A percentile compares a stretch with the other conserved stretches of the same genome.
These are phyloP conservation scores for Cyberlindnera meyerae DNA, from an alignment of 805 yeast species.

Conservation along the genomic window DNA sequence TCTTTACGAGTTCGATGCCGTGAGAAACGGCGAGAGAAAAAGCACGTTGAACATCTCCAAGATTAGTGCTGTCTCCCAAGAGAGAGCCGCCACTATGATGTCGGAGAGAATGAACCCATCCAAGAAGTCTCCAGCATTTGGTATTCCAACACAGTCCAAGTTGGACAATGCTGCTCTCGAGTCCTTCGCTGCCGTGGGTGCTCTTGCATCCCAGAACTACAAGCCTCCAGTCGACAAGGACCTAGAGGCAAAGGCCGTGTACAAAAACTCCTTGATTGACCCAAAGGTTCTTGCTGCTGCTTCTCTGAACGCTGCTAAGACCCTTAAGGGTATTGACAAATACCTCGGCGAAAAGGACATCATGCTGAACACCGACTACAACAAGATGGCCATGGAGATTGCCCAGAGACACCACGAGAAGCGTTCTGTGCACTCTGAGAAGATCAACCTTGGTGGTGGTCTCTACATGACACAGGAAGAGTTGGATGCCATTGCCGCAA, in stretches of 20 bases:
- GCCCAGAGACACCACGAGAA: constrained; percentile 67
- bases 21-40: constrained; percentile 36
- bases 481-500: constrained; percentile 72
- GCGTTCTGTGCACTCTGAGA: constrained; percentile 44
- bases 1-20: constrained; percentile 39
- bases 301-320: constrained; percentile 40
- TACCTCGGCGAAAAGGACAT: constrained; percentile 36
- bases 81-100: constrained; percentile 30
- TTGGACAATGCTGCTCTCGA: constrained; percentile 38
- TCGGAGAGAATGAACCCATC: constrained; percentile 27
- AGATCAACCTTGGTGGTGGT: constrained; percentile 86
- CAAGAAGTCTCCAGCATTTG: constrained; percentile 29
- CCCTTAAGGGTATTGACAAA: constrained; percentile 37
- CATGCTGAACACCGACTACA: constrained; percentile 46
- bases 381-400: constrained; percentile 68
- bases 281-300: constrained; percentile 47
- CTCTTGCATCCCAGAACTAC: constrained; percentile 44
- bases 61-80: constrained; percentile 44
- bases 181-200: constrained; percentile 50
- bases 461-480: constrained; percentile 69
- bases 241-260: constrained; percentile 36
- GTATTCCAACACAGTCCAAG: constrained; percentile 39
- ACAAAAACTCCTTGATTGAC: constrained; percentile 34
- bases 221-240: constrained; percentile 36
- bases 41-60: constrained; percentile 48